Conservation (phyloP, 2,329 filamentous ascomycete species). For the Fusarium caatingaense region DNA sequence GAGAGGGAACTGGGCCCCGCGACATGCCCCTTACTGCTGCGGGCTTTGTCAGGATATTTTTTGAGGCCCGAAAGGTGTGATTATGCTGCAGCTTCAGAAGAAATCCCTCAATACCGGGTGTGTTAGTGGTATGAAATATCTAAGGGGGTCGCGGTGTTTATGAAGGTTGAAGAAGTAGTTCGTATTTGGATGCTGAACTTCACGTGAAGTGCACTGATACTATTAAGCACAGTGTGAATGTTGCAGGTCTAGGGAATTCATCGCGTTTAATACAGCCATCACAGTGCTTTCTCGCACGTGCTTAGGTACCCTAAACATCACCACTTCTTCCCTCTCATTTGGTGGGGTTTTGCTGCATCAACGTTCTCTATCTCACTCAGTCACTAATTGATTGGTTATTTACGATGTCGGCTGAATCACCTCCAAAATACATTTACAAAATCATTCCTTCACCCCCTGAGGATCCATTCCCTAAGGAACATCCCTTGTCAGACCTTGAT, state of each 20-base stretch:
- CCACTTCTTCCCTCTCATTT: neutral
- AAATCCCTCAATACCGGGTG: slow-evolving; percentile 25
- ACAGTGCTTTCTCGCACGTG: slow-evolving; percentile 27
- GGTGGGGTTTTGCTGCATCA: slow-evolving; percentile 8
- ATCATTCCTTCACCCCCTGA: slow-evolving; percentile 66
- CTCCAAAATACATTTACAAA: slow-evolving; percentile 67
- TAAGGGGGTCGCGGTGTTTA: neutral
- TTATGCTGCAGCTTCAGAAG: slow-evolving; percentile 28
- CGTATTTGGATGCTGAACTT: slow-evolving; percentile 18
- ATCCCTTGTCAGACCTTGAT: slow-evolving; percentile 70
- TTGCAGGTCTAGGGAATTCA: accelerated
- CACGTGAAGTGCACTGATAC: slow-evolving; percentile 22
- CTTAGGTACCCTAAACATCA: slow-evolving; percentile 22
- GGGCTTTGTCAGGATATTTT: slow-evolving; percentile 7
- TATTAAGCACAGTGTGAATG: slow-evolving; percentile 24
- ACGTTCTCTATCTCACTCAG: neutral
- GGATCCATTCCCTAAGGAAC: slow-evolving; percentile 63
- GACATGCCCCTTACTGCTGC: slow-evolving; percentile 56
- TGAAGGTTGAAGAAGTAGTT: slow-evolving; percentile 27
- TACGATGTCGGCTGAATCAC: slow-evolving; percentile 48
- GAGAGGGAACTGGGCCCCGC: slow-evolving; percentile 71
- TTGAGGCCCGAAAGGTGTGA: slow-evolving; percentile 38
- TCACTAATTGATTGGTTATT: neutral
- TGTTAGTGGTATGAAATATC: slow-evolving; percentile 1
- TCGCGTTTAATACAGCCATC: accelerated